These are phyloP conservation scores for Aspergillus sclerotioniger DNA, from an alignment of 495 filamentous ascomycete species.

Conservation along the genomic window DNA sequence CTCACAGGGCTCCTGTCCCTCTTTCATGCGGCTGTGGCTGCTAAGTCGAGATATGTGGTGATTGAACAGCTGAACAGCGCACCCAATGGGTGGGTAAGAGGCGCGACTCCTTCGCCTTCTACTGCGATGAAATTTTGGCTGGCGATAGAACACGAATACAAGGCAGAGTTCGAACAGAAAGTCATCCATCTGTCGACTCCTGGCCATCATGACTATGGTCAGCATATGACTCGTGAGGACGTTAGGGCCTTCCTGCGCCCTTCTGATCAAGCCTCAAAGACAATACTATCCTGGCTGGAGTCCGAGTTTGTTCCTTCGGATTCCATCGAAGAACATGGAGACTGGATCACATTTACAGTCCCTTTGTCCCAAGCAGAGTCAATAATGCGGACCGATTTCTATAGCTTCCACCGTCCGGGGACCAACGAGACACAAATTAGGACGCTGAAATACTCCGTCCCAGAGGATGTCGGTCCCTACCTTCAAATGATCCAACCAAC, in stretches of 20 bases:
- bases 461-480: conserved; percentile 42
- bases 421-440: conserved; percentile 43
- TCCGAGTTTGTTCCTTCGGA: conserved; percentile 40
- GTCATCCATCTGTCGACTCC: conserved; percentile 64
- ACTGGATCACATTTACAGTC: conserved; percentile 57
- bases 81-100: conserved; percentile 49
- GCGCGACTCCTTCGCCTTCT: conserved; percentile 29
- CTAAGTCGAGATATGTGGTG: conserved; percentile 26
- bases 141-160: conserved; percentile 51
- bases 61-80: conserved; percentile 44
- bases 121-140: conserved; percentile 51
- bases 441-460: conserved; percentile 59
- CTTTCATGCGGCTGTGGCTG: conserved; percentile 5
- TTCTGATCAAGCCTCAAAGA: conserved; percentile 34
- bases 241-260: conserved; percentile 51
- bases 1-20: conserved; percentile 17
- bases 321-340: conserved; percentile 45
- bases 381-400: conserved; percentile 56
- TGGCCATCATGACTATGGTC: conserved; percentile 57
- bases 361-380: conserved; percentile 50
- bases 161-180: conserved; percentile 55
- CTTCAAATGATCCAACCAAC: conserved; percentile 57
- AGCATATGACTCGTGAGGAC: conserved; percentile 60
- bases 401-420: conserved; percentile 43
- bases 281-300: conserved; percentile 51